Evolutionary conservation across 352 stramenopile species (phyloP), one percentile per base, ranked within the genome.

Genomic region (Phytopythium kandeliae): DNA sequence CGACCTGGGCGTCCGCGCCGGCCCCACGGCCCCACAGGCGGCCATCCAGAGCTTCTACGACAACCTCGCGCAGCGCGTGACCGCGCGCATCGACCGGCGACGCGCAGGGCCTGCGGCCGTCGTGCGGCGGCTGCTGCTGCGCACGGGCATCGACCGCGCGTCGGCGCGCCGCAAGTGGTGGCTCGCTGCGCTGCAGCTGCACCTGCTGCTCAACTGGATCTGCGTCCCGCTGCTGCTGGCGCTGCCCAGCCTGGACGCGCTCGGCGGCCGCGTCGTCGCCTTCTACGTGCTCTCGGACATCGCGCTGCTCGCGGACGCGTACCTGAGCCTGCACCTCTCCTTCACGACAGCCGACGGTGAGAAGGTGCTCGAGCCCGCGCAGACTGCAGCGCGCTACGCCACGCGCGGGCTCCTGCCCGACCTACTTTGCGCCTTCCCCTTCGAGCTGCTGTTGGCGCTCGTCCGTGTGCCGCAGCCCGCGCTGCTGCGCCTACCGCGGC

Each of bases 271-370:
- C 3, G 53, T 75, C 0, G 48, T 64, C 7, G 38, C 58, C 9
- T 34, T 62, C 2, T 69, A 73, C 25, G 47, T 33, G 7, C 0
- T 71, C 6, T 30, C 64, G 13, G 75, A 85, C 51, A 21, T 85
- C 13, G 10, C 75, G 0, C 57, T 85, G 6, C 48, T 51, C 6
- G 25, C 57, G 0, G 75, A 86, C 28, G 58, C 83, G 16, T 86
- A 83, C 52, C 17, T 82, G 22, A 82, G 69, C 19, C 57, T 74
- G 8, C 72, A 86, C 30, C 37, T 86, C 34, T 59, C 57, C 2
- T 65, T 58, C 41, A 64, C 43, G 6, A 37, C 22, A 1, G 46
- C 36, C 15, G 24, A 60, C 16, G 47, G 65, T 16, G 74, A 77
- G 48, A 73, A 60, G 33, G 25, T 72, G 21, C 38, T 55, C 3